Conservation (phyloP, 495 filamentous ascomycete species). For the Aspergillus baeticus region DNA sequence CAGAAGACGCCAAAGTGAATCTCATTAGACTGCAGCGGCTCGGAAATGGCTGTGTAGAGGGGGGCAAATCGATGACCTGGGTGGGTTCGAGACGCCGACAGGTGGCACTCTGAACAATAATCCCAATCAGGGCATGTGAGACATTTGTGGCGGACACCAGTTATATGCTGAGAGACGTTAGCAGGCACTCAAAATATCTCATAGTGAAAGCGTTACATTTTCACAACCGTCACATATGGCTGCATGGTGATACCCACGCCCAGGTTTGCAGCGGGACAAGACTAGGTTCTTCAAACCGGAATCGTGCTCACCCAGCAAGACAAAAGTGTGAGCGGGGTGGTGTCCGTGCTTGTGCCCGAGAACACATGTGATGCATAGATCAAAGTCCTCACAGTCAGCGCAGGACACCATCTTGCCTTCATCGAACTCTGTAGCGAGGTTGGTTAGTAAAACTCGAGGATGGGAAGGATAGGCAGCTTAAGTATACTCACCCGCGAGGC, state of each 20-base stretch:
- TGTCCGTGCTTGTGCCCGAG: slow-evolving; percentile 79
- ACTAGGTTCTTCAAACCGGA: slow-evolving; percentile 45
- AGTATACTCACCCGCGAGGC: slow-evolving; percentile 66
- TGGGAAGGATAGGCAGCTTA: not conserved
- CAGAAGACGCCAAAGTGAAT: slow-evolving; percentile 88
- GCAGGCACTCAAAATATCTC: slow-evolving; percentile 2
- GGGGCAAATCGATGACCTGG: slow-evolving; percentile 87
- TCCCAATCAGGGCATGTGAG: slow-evolving; percentile 97
- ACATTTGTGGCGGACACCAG: slow-evolving; percentile 95
- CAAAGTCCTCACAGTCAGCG: slow-evolving; percentile 81
- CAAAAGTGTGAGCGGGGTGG: slow-evolving; percentile 84
- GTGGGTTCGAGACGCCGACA: slow-evolving; percentile 64
- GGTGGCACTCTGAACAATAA: slow-evolving; percentile 79
- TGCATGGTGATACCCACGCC: slow-evolving; percentile 76
- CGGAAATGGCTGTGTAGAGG: slow-evolving; percentile 75
- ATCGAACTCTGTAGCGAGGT: slow-evolving; percentile 55
- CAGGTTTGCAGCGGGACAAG: slow-evolving; percentile 66
- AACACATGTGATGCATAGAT: slow-evolving; percentile 85
- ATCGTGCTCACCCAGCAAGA: slow-evolving; percentile 34
- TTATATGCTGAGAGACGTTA: slow-evolving; percentile 59
- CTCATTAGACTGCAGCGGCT: slow-evolving; percentile 45
- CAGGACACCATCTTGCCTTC: slow-evolving; percentile 84
- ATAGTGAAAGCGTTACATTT: slow-evolving; percentile 48
- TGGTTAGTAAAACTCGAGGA: slow-evolving; percentile 11
- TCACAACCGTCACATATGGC: slow-evolving; percentile 97